Percentiles rank a stretch among this genome's conserved stretches.
phyloP scores from a whole-genome alignment of 345 rosid species.

The Populus ilicifolia region DNA sequence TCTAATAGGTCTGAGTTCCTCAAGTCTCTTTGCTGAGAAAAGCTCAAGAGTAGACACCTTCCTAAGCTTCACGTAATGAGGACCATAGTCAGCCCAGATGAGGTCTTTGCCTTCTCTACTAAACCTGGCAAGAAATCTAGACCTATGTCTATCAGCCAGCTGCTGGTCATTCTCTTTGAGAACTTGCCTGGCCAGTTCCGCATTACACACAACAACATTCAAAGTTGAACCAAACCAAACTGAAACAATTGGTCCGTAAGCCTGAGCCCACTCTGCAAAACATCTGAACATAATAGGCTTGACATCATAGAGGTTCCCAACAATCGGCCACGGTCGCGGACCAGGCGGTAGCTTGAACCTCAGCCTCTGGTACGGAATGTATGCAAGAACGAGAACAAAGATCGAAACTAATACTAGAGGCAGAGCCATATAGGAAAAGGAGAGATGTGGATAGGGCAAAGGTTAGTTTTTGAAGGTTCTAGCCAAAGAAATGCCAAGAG shows the following conservation, averaged over 20 bases:
- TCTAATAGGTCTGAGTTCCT: constrained; percentile 70
- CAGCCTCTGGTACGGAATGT: constrained; percentile 5
- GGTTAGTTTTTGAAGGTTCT: not conserved
- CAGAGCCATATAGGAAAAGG: not conserved
- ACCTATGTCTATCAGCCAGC: constrained; percentile 73
- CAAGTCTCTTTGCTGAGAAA: constrained; percentile 71
- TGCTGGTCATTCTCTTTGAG: constrained; percentile 80
- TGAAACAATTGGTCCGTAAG: constrained; percentile 74
- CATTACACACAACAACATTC: constrained; percentile 65
- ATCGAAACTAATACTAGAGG: not conserved
- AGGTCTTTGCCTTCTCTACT: constrained; percentile 82
- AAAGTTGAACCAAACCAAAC: constrained; percentile 87
- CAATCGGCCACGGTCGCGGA: constrained; percentile 72
- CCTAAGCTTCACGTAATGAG: constrained; percentile 90
- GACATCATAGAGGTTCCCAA: constrained; percentile 82
- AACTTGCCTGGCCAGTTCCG: constrained; percentile 77
- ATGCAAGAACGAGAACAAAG: not conserved
- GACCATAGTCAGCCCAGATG: constrained; percentile 96
- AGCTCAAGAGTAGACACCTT: constrained; percentile 86
- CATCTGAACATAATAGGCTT: constrained; percentile 85
- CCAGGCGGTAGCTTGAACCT: constrained; percentile 73
- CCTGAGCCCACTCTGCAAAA: constrained; percentile 70
- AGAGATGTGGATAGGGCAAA: not conserved
- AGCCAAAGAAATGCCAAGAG: not conserved
- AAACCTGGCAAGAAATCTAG: constrained; percentile 63